These are phyloP conservation scores for Eucalyptus leucophloia DNA, from an alignment of 345 rosid genomes.

Conservation along the genomic window DNA sequence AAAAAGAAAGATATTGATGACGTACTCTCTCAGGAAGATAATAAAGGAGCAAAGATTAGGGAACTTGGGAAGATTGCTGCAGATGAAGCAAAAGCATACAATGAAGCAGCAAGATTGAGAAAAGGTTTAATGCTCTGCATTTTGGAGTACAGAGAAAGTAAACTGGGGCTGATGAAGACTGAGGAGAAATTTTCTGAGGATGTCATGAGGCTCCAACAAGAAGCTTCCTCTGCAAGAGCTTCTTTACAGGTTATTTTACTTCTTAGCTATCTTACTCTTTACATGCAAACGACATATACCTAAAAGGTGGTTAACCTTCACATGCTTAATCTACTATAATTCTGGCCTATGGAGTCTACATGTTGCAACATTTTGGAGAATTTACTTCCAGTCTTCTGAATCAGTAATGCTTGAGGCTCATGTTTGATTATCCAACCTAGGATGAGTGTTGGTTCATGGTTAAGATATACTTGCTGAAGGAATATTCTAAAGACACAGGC, in stretches of 20 bases:
- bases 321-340: background rate
- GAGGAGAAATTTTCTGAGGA: slow-evolving; percentile 73
- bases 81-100: slow-evolving; percentile 55
- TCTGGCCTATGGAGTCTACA: background rate
- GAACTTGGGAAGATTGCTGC: slow-evolving; percentile 44
- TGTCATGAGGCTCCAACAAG: slow-evolving; percentile 53
- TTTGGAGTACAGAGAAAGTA: slow-evolving; percentile 54
- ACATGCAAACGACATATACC: background rate
- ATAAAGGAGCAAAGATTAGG: slow-evolving; percentile 47
- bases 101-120: slow-evolving; percentile 40
- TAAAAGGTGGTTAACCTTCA: background rate
- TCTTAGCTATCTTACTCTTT: background rate
- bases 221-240: slow-evolving; percentile 55
- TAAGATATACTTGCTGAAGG: background rate
- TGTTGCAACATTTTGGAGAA: background rate
- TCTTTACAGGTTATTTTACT: slow-evolving; percentile 42
- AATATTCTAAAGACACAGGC: background rate
- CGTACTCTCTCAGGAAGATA: slow-evolving; percentile 31
- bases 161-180: slow-evolving; percentile 39
- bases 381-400: background rate
- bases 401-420: background rate
- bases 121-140: slow-evolving; percentile 36
- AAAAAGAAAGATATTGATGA: slow-evolving; percentile 50
- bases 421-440: background rate
- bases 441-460: background rate